Evolutionary conservation across 2,329 filamentous ascomycete genomes (phyloP).

Genomic region (Pyrenochaeta sp.): DNA sequence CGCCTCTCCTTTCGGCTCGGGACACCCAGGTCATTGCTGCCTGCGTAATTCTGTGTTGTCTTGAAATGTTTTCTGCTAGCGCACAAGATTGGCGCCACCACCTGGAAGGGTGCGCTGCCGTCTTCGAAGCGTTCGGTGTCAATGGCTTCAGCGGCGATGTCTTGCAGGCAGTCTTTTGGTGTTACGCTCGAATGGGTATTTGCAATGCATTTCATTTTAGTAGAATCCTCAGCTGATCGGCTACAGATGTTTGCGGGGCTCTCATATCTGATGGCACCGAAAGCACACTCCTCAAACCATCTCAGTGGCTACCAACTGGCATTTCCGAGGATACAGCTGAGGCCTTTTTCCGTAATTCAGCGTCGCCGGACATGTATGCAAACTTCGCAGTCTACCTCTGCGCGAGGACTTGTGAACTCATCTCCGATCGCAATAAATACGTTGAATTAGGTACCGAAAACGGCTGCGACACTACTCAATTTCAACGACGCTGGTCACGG

Average conservation of each 20-base stretch:
- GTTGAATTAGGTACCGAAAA: constrained; percentile 58
- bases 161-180: constrained; percentile 63
- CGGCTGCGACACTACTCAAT: constrained; percentile 52
- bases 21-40: constrained; percentile 61
- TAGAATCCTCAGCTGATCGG: background rate
- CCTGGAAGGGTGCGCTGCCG: constrained; percentile 60
- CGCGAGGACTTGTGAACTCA: constrained; percentile 58
- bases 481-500: constrained; percentile 55
- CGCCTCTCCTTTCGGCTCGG: constrained; percentile 57
- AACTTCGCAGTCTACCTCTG: constrained; percentile 60
- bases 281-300: constrained; percentile 58
- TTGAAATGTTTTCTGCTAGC: constrained; percentile 58
- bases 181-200: constrained; percentile 61
- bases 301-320: constrained; percentile 54
- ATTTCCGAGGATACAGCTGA: constrained; percentile 26
- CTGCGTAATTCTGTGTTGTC: constrained; percentile 61
- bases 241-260: constrained; percentile 58
- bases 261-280: constrained; percentile 58
- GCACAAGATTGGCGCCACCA: constrained; percentile 59
- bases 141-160: constrained; percentile 60
- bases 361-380: constrained; percentile 57
- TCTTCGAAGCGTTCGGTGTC: constrained; percentile 60
- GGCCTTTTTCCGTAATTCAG: constrained; percentile 44
- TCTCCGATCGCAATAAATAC: constrained; percentile 58
- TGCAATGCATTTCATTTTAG: background rate